Evolutionary conservation across 805 yeast species (phyloP), one percentile per base, ranked within the genome.

Genomic region (Ogataea parapolymorpha): DNA sequence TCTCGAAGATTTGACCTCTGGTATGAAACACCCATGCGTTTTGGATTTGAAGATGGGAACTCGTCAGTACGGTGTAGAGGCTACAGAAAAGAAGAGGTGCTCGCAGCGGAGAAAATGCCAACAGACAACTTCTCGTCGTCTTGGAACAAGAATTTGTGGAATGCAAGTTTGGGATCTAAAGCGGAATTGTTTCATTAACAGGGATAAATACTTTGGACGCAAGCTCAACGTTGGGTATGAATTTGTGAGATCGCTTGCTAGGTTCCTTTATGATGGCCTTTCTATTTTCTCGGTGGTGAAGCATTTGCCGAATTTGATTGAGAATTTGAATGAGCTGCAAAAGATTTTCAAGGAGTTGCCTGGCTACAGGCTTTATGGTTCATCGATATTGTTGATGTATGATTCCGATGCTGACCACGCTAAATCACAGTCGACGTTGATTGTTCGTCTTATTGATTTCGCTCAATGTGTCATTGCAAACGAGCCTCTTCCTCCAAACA

Each of bases 21-120:
- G 87, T 17, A 79, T 91, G 80, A 68, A 65, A 23, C 76, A 75
- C 49, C 97, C 99, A 0, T 90, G 96, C 59, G 98, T 91, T 0
- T 67, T 93, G 36, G 99, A 93, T 64, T 70, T 93, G 53, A 93
- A 93, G 59, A 93, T 93, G 98, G 99, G 99, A 0, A 91, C 99
- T 0, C 73, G 99, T 44, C 99, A 93, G 63, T 93, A 93, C 56
- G 99, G 99, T 8, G 83, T 91, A n/a, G 95, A 89, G 49, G 97
- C 98, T 0, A 71, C 73, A 5, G 61, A 65, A 11, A 66, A 79
- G 35, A 93, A 93, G 63, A 83, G 80, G 56, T 59, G 66, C 35
- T 86, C 96, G 1, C 99, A 93, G 65, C 66, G 86, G 25, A 71
- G 71, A 40, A 93, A 93, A 63, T 93, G 99, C 62, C 66, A 73